Base-by-base conservation (phyloP, 2,329 filamentous ascomycete genomes). In the Fusarium nurragi region DNA sequence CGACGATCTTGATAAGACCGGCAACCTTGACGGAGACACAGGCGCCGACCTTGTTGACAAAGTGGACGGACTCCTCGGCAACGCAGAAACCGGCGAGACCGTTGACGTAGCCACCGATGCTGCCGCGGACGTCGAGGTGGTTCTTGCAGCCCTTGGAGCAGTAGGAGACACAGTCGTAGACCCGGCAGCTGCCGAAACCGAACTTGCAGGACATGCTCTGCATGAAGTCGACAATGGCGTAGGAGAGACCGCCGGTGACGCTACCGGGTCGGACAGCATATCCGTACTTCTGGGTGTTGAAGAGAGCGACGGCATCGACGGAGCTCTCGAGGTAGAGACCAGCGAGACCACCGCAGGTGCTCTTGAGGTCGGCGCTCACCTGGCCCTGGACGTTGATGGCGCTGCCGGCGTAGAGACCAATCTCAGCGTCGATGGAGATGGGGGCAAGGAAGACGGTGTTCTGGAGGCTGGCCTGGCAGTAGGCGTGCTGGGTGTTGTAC, bases 141-240 rank as follows among this genome's bases (percentile, higher is more conserved):
- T 78, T 78, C 65, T 71, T 69, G 71, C 77, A 78, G 65, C 77
- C 77, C 69, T 75, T 71, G 68, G 73, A 66, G 70, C 73, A 76
- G 70, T 75, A 77, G 23, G 75, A 76, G 48, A 78, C 76, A 64
- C 77, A 78, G 73, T 78, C 77, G 53, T 72, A 73, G 61, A 73
- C 67, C 34, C 53, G 39, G 71, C 76, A 78, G 39, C 67, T 64
- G 34, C 71, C 70, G 34, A 76, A 52, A 30, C 76, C 76, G 32
- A 77, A 62, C 38, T 64, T 56, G 72, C 76, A 78, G 39, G 71
- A 64, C 14, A 72, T 38, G 37, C 52, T 43, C 50, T 69, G 60
- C 45, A 75, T 18, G 18, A 61, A 56, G 44, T 68, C 65, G 28
- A 76, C 41, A 34, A 75, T 48, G 6, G 72, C 71, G 38, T 59